Evolutionary conservation across 331 rosid species (phyloP).

Genomic region (Quercus tomentella): DNA sequence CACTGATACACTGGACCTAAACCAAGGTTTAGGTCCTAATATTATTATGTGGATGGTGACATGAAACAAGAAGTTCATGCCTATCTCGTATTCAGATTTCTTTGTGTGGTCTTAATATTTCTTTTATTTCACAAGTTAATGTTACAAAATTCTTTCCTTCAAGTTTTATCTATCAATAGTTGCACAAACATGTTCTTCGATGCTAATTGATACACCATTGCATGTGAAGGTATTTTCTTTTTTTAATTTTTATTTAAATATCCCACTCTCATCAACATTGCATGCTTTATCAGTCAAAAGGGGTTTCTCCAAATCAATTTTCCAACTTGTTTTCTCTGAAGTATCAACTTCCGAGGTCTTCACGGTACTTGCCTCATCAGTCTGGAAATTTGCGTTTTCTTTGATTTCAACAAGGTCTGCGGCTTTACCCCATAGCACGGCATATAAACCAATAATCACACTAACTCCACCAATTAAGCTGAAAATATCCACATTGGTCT

Average conservation of each 20-base stretch:
- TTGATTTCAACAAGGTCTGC: constrained; percentile 13
- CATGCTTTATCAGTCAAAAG: constrained; percentile 13
- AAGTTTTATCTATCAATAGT: no score
- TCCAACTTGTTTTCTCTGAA: not conserved
- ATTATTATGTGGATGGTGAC: not conserved
- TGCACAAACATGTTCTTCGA: no score
- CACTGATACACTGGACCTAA: no score
- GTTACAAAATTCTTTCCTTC: no score
- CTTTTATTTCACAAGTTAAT: no score
- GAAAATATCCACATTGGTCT: not conserved
- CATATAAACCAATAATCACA: constrained; percentile 48
- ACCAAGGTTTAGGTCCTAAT: no score
- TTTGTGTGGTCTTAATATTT: no score
- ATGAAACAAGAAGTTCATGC: not conserved
- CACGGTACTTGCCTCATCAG: not conserved
- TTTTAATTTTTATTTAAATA: no score
- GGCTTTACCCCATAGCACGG: constrained; percentile 64
- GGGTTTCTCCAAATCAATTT: constrained; percentile 35
- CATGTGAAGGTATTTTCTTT: no score
- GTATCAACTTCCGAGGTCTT: not conserved
- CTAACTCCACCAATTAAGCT: constrained; percentile 44
- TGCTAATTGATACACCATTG: no score
- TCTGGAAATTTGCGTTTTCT: not conserved
- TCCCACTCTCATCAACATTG: not conserved
- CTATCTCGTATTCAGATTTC: no score